phyloP scores from a whole-genome alignment of 306 rosid species.

The Echinosophora koreensis region DNA sequence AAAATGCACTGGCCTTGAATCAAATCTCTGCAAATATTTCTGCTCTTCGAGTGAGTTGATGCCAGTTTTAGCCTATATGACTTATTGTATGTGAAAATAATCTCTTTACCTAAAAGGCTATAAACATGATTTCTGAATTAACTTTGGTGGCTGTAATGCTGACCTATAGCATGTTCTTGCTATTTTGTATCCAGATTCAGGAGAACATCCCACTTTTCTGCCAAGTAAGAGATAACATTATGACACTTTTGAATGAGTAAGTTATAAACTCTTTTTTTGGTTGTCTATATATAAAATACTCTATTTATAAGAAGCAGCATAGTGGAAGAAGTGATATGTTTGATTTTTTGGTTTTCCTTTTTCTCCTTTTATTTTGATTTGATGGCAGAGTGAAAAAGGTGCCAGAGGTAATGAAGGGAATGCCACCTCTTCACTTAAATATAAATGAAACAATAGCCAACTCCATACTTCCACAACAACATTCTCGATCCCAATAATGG shows the following conservation, averaged over 20 bases:
- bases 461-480: constrained; percentile 59
- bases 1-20: constrained; percentile 40
- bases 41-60: constrained; percentile 33
- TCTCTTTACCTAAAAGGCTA: neutral
- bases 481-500: constrained; percentile 51
- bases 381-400: constrained; percentile 54
- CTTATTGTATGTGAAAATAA: neutral
- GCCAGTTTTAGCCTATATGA: neutral
- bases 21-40: constrained; percentile 42
- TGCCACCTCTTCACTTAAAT: constrained; percentile 76
- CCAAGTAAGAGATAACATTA: constrained; percentile 65
- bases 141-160: constrained; percentile 6
- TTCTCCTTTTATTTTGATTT: neutral
- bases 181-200: constrained; percentile 56
- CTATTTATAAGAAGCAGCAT: neutral
- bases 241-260: constrained; percentile 66
- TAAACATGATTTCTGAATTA: neutral
- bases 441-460: constrained; percentile 66
- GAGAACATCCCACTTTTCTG: constrained; percentile 64
- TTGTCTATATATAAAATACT: neutral
- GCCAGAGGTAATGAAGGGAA: constrained; percentile 71
- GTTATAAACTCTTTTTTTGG: constrained; percentile 29
- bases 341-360: neutral
- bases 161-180: neutral
- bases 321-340: neutral